phyloP scores from a whole-genome alignment of 768 basidiomycete species.

The Pleurotus citrinopileatus region DNA sequence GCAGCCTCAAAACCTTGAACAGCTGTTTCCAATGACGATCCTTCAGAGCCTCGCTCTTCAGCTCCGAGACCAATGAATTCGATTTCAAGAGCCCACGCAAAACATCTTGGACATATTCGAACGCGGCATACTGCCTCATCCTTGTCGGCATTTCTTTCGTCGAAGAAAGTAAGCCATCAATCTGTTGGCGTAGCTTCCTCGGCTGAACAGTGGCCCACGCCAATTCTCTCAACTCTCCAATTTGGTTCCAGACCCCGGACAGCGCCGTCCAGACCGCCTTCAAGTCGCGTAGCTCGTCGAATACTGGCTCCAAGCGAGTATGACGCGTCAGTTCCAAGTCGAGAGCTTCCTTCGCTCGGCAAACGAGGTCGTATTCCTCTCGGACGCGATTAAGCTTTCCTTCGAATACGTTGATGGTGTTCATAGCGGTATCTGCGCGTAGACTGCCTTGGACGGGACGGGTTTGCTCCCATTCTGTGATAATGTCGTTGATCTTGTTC shows the following conservation, averaged over 20 bases:
- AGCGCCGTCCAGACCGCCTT: constrained; percentile 99
- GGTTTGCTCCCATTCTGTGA: constrained; percentile 92
- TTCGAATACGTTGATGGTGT: constrained; percentile 94
- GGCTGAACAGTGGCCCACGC: constrained; percentile 93
- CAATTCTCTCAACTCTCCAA: constrained; percentile 83
- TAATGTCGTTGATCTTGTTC: constrained; percentile 89
- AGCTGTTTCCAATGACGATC: constrained; percentile 98
- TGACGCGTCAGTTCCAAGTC: constrained; percentile 89
- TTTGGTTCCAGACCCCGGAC: constrained; percentile 94
- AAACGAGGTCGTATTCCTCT: constrained; percentile 94
- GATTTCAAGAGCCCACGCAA: constrained; percentile 85
- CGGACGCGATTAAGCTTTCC: constrained; percentile 84
- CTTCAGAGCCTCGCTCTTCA: constrained; percentile 96
- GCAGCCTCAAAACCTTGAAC: constrained; percentile 81
- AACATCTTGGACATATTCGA: constrained; percentile 95
- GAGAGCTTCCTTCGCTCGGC: constrained; percentile 94
- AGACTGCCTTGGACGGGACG: constrained; percentile 97
- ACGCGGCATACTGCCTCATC: constrained; percentile 98
- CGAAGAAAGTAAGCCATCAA: constrained; percentile 87
- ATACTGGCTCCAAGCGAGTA: constrained; percentile 89
- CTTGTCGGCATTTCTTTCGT: constrained; percentile 99
- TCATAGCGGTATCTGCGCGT: constrained; percentile 95
- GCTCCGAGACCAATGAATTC: constrained; percentile 85
- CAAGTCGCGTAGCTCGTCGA: constrained; percentile 93
- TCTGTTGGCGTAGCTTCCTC: constrained; percentile 89